Conservation (phyloP, 1,284 basidiomycete species). For the Pascua sp. region DNA sequence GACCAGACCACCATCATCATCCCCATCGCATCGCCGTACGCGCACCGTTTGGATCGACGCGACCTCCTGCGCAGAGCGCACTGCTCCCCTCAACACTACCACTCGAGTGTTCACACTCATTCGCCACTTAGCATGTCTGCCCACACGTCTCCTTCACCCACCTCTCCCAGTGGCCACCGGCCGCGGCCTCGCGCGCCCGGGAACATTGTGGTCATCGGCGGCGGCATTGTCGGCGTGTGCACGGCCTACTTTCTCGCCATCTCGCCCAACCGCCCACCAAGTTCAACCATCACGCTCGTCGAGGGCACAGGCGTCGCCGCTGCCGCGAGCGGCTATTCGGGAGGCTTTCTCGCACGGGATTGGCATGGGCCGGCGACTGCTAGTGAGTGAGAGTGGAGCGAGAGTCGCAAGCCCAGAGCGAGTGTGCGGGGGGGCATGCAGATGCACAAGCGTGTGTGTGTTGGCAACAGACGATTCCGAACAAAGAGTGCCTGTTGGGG, state of each 20-base stretch:
- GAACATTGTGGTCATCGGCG: constrained; percentile 51
- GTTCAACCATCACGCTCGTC: constrained; percentile 61
- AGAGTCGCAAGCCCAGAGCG: neutral
- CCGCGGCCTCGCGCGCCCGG: constrained; percentile 3
- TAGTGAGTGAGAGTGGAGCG: constrained; percentile 19
- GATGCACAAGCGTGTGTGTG: constrained; percentile 17
- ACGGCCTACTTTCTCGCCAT: constrained; percentile 57
- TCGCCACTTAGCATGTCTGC: too few species aligned
- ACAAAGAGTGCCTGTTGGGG: neutral
- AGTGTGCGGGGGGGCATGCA: neutral
- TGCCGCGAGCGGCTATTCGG: constrained; percentile 80
- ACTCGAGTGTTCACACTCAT: too few species aligned
- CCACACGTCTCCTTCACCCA: neutral
- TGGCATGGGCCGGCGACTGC: constrained; percentile 59
- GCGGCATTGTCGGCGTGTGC: constrained; percentile 77
- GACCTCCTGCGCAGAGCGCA: too few species aligned
- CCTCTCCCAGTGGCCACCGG: neutral
- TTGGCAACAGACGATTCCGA: neutral
- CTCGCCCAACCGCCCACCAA: constrained; percentile 24
- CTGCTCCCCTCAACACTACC: too few species aligned
- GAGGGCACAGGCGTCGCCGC: constrained; percentile 66
- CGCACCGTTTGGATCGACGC: too few species aligned
- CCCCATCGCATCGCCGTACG: too few species aligned
- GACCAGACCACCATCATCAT: too few species aligned
- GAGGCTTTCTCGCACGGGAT: constrained; percentile 82